Evolutionary conservation across 2,329 filamentous ascomycete species (phyloP).

Genomic region (Ascochyta viciae-villosae): DNA sequence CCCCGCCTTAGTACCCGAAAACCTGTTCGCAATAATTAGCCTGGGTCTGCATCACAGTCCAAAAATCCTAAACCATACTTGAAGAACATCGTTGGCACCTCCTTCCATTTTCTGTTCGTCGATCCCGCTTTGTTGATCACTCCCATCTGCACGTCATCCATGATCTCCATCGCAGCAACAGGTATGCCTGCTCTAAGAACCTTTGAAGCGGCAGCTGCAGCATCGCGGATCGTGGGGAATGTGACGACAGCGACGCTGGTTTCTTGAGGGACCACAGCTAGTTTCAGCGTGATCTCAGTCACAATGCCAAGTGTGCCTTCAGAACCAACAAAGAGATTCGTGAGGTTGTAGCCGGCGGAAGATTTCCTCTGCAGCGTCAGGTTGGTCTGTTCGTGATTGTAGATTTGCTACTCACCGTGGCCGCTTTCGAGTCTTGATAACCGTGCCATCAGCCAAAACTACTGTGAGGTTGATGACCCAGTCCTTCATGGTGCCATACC

Average conservation of each 20-base stretch:
- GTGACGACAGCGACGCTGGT: conserved; percentile 80
- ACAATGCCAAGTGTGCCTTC: conserved; percentile 83
- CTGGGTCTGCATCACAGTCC: background rate
- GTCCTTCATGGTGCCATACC: conserved; percentile 87
- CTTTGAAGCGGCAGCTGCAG: conserved; percentile 74
- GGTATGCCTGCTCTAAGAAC: conserved; percentile 79
- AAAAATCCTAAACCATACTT: conserved; percentile 59
- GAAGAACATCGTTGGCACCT: conserved; percentile 81
- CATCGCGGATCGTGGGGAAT: conserved; percentile 78
- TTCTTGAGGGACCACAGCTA: conserved; percentile 77
- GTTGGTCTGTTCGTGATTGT: background rate
- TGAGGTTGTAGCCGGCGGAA: conserved; percentile 84
- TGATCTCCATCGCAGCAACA: conserved; percentile 81
- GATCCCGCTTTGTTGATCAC: conserved; percentile 78
- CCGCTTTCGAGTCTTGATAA: conserved; percentile 80
- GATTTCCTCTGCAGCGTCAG: conserved; percentile 63
- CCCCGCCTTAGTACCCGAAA: conserved; percentile 78
- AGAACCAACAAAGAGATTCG: conserved; percentile 78
- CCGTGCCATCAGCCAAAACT: conserved; percentile 76
- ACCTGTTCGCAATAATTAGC: conserved; percentile 48
- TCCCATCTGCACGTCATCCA: conserved; percentile 88
- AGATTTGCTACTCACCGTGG: conserved; percentile 58
- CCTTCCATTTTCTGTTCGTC: conserved; percentile 75
- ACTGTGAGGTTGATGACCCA: conserved; percentile 86
- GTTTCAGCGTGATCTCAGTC: conserved; percentile 82